Evolutionary conservation across 352 stramenopile genomes (phyloP).

Genomic region (Phytophthora fragariaefolia): DNA sequence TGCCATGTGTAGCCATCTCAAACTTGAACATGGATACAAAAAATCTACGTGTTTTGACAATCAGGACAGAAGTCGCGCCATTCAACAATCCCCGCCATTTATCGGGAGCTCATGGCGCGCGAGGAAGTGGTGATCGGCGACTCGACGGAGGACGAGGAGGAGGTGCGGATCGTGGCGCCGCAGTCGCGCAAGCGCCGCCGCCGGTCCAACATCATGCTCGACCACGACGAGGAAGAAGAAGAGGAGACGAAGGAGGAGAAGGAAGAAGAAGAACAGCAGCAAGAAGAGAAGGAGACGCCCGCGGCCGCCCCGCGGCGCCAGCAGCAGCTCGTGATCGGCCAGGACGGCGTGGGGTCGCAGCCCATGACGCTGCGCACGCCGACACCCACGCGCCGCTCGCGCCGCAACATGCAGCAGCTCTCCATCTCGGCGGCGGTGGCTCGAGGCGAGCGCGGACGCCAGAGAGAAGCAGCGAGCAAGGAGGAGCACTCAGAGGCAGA

Average conservation of each 20-base stretch:
- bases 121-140: conserved; percentile 81
- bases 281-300: background rate
- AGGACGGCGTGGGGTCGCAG: conserved; percentile 22
- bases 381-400: conserved; percentile 20
- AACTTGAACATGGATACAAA: too few species aligned
- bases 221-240: conserved; percentile 63
- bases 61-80: conserved; percentile 9
- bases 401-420: conserved; percentile 39
- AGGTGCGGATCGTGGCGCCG: conserved; percentile 63
- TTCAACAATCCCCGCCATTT: conserved; percentile 18
- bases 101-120: conserved; percentile 22
- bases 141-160: conserved; percentile 64
- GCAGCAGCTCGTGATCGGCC: conserved; percentile 28
- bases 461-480: conserved; percentile 6
- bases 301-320: conserved; percentile 14
- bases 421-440: conserved; percentile 38
- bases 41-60: too few species aligned
- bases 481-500: conserved; percentile 9
- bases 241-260: conserved; percentile 26
- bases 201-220: conserved; percentile 54
- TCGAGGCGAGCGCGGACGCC: conserved; percentile 27
- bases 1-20: too few species aligned
- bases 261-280: conserved; percentile 32
- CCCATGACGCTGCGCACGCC: conserved; percentile 36
- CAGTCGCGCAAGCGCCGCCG: conserved; percentile 68